Conservation (phyloP, 2,329 filamentous ascomycete genomes). For the Diatrype stigma region DNA sequence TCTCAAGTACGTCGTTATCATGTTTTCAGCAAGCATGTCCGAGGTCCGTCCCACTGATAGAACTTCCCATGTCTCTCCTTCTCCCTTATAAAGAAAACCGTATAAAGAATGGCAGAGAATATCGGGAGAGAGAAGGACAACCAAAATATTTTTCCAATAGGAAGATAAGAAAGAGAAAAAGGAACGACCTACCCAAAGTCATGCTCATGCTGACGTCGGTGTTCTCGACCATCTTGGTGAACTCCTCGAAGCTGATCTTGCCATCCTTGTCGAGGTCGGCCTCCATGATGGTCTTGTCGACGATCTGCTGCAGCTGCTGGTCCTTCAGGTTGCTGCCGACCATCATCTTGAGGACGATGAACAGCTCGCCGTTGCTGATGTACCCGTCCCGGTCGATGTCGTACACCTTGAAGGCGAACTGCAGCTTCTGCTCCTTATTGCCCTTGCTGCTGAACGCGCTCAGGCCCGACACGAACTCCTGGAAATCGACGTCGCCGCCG, state of each 20-base stretch:
- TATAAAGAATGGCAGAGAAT: too few species aligned
- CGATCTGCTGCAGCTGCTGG: conserved; percentile 97
- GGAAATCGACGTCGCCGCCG: conserved; percentile 95
- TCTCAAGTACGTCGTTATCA: too few species aligned
- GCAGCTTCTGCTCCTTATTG: conserved; percentile 98
- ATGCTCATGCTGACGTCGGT: conserved; percentile 76
- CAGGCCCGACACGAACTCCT: conserved; percentile 94
- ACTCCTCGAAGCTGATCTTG: conserved; percentile 99
- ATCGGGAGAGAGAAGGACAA: background rate
- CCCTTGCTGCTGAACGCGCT: conserved; percentile 96
- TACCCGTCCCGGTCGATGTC: conserved; percentile 98
- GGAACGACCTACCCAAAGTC: conserved; percentile 58
- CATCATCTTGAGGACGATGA: conserved; percentile 99
- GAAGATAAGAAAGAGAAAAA: background rate
- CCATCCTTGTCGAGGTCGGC: conserved; percentile 93
- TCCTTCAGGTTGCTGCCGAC: conserved; percentile 98
- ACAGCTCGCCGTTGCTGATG: conserved; percentile 98
- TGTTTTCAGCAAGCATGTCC: too few species aligned
- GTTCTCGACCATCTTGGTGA: conserved; percentile 97
- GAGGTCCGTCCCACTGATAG: too few species aligned
- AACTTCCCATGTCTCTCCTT: too few species aligned
- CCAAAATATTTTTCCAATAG: too few species aligned
- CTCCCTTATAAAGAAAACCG: too few species aligned
- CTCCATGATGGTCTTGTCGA: conserved; percentile 99
- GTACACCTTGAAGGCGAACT: conserved; percentile 98